Percentiles rank a stretch among this genome's conserved stretches.
Conservation (phyloP, 768 basidiomycete species). For the Chlorophyllum brunneum region DNA sequence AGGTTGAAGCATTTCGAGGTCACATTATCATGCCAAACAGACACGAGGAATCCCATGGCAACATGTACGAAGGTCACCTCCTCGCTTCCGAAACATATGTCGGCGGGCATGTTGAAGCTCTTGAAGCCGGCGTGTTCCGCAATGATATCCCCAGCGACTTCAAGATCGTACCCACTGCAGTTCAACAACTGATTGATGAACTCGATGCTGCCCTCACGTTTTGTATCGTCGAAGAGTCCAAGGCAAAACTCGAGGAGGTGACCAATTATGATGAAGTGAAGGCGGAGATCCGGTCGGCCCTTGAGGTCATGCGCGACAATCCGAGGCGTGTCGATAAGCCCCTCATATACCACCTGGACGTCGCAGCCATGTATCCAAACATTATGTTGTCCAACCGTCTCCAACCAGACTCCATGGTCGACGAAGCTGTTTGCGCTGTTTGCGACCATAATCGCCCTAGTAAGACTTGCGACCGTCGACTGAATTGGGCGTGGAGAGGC, state of each 20-base stretch:
- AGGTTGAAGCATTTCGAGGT: constrained; percentile 95
- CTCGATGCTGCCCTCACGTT: constrained; percentile 91
- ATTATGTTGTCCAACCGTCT: constrained; percentile 99
- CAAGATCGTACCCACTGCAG: constrained; percentile 86
- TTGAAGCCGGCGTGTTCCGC: constrained; percentile 97
- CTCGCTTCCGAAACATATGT: constrained; percentile 97
- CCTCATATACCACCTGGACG: constrained; percentile 97
- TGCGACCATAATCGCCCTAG: constrained; percentile 98
- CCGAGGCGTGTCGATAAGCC: constrained; percentile 88
- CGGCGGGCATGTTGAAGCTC: constrained; percentile 96
- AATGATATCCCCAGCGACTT: constrained; percentile 95
- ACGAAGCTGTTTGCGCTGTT: constrained; percentile 94
- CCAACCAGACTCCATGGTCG: constrained; percentile 96
- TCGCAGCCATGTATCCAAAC: constrained; percentile 99
- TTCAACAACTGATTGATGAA: constrained; percentile 90
- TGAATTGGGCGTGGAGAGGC: constrained; percentile 99
- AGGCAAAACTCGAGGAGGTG: constrained; percentile 74
- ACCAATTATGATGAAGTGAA: constrained; percentile 96
- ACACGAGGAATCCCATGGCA: constrained; percentile 89
- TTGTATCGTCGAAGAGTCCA: constrained; percentile 83
- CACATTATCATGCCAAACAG: constrained; percentile 97
- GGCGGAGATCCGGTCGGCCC: constrained; percentile 63
- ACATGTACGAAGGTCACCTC: constrained; percentile 95
- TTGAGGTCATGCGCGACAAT: constrained; percentile 89
- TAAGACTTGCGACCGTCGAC: constrained; percentile 88